Percentiles rank a stretch among this genome's conserved stretches.
Evolutionary conservation across 495 filamentous ascomycete species (phyloP).

Genomic region (Xeromyces bisporus): DNA sequence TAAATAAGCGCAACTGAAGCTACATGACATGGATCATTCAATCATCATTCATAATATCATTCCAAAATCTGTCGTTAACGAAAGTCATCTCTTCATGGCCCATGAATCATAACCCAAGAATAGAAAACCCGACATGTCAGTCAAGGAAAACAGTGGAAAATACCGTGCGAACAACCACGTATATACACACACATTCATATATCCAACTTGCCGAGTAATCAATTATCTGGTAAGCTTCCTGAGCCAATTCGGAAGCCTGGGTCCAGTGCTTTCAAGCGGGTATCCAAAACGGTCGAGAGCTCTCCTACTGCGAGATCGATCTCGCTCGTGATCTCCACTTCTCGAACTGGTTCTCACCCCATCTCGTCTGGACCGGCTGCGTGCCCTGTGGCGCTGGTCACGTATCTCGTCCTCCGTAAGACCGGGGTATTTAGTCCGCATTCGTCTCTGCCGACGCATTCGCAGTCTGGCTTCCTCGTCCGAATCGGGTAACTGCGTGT

Average conservation of each 20-base stretch:
- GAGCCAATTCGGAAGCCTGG: slow-evolving; percentile 31
- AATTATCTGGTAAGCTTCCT: slow-evolving; percentile 26
- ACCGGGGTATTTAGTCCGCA: slow-evolving; percentile 23
- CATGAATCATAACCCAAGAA: too few relatives aligned
- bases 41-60: too few relatives aligned
- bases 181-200: too few relatives aligned
- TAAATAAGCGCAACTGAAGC: too few relatives aligned
- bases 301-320: slow-evolving; percentile 8
- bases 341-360: slow-evolving; percentile 24
- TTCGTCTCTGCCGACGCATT: slow-evolving; percentile 19
- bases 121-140: too few relatives aligned
- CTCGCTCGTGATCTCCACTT: slow-evolving; percentile 25
- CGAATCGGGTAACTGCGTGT: slow-evolving; percentile 24
- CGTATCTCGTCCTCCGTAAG: slow-evolving; percentile 26
- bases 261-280: slow-evolving; percentile 12
- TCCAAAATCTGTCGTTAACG: too few relatives aligned
- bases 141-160: too few relatives aligned
- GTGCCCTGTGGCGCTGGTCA: slow-evolving; percentile 18
- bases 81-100: too few relatives aligned
- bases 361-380: slow-evolving; percentile 13
- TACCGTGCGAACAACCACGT: too few relatives aligned
- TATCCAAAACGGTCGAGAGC: slow-evolving; percentile 17
- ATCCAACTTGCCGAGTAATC: too few relatives aligned
- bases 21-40: too few relatives aligned
- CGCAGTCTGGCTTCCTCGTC: slow-evolving; percentile 25